These are phyloP conservation scores for Hortiboletus rubellus DNA, from an alignment of 1,284 basidiomycete genomes.

Conservation along the genomic window DNA sequence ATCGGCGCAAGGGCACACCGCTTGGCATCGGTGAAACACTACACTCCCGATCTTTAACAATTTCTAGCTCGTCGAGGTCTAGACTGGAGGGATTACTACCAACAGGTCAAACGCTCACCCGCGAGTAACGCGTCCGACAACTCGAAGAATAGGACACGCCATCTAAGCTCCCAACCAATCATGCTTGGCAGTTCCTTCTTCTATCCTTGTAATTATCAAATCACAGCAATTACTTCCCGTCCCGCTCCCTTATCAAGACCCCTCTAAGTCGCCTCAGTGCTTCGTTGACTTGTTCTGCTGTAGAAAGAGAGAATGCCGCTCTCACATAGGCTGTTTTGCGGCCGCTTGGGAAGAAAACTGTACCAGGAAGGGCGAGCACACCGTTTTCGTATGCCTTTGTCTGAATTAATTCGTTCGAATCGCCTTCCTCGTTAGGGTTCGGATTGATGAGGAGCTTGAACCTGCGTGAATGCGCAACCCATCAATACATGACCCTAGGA, in stretches of 20 bases:
- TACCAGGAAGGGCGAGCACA: slow-evolving; percentile 87
- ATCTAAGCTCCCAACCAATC: neutral
- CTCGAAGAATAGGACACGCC: neutral
- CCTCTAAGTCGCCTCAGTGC: slow-evolving; percentile 68
- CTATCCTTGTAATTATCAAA: neutral
- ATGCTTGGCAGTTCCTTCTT: neutral
- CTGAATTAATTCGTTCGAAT: slow-evolving; percentile 77
- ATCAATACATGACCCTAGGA: slow-evolving; percentile 17
- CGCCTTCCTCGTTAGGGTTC: slow-evolving; percentile 52
- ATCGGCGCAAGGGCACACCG: neutral
- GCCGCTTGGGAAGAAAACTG: slow-evolving; percentile 72
- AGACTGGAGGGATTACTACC: neutral
- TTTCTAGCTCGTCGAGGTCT: neutral
- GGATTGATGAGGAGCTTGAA: slow-evolving; percentile 59
- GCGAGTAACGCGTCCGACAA: neutral
- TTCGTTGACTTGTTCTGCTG: slow-evolving; percentile 70
- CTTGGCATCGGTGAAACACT: neutral
- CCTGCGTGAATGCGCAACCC: slow-evolving; percentile 40
- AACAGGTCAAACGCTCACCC: neutral
- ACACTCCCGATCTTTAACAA: neutral
- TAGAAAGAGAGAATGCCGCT: slow-evolving; percentile 77
- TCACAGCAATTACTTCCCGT: slow-evolving; percentile 7
- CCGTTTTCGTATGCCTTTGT: slow-evolving; percentile 79
- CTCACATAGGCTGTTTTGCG: slow-evolving; percentile 72
- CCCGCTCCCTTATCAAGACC: slow-evolving; percentile 56